Percentiles rank a stretch among this genome's conserved stretches.
These are phyloP conservation scores for Yamadazyma oceani DNA, from an alignment of 1,139 yeast genomes.

Conservation along the genomic window DNA sequence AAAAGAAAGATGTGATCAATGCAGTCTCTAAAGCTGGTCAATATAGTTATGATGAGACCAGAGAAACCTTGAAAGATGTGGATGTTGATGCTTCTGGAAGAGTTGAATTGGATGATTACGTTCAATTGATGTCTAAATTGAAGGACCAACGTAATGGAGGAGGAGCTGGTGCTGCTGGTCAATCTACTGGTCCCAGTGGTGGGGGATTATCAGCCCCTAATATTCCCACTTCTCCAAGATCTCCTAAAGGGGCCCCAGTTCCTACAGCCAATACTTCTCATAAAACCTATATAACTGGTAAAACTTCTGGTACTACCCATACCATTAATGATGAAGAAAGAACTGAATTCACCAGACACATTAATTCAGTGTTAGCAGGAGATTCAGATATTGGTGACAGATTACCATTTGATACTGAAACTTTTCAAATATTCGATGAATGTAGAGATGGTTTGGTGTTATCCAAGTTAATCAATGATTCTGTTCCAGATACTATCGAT, in stretches of 20 bases:
- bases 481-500: conserved; percentile 97
- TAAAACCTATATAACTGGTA: conserved; percentile 77
- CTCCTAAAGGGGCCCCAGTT: conserved; percentile 33
- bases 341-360: conserved; percentile 92
- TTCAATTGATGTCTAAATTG: conserved; percentile 75
- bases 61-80: conserved; percentile 88
- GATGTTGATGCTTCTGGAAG: conserved; percentile 96
- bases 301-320: conserved; percentile 91
- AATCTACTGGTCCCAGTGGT: conserved; percentile 6
- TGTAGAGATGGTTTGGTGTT: conserved; percentile 93
- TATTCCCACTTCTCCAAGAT: conserved; percentile 23
- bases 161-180: conserved; percentile 10
- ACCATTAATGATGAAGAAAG: conserved; percentile 95
- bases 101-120: conserved; percentile 94
- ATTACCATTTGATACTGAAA: conserved; percentile 89
- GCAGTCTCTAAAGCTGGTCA: conserved; percentile 77
- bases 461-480: conserved; percentile 91
- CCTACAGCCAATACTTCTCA: conserved; percentile 54
- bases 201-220: conserved; percentile 22
- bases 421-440: conserved; percentile 95
- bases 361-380: conserved; percentile 88
- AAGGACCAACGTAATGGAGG: conserved; percentile 40
- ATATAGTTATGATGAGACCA: conserved; percentile 85
- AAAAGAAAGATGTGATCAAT: conserved; percentile 86
- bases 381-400: conserved; percentile 83